A percentile compares a stretch with the other conserved stretches of the same genome.
Conservation (phyloP, 73 alveolate species). For the Paramecium octaurelia region DNA sequence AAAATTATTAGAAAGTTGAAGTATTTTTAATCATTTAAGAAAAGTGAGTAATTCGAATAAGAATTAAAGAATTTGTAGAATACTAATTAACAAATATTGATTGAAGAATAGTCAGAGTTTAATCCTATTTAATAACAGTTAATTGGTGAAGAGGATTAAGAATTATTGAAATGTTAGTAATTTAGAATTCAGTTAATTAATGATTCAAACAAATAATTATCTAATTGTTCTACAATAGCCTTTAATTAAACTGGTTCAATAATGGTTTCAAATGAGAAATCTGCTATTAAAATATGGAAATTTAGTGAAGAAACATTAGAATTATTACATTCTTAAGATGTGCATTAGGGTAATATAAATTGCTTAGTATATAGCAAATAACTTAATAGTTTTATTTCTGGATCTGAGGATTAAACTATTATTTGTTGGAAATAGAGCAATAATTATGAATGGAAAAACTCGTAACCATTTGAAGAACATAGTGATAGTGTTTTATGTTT, state of each 20-base stretch:
- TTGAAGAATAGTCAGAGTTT: no score
- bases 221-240: not conserved
- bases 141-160: no score
- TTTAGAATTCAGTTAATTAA: not conserved
- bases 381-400: not conserved
- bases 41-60: no score
- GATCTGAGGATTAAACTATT: not conserved
- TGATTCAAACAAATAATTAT: not conserved
- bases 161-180: no score
- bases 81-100: no score
- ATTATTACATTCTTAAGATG: not conserved
- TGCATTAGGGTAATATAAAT: not conserved
- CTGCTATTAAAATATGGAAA: not conserved
- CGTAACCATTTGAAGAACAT: not conserved
- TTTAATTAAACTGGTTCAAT: not conserved
- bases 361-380: not conserved
- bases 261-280: not conserved
- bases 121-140: no score
- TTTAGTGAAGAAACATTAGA: not conserved
- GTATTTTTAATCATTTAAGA: no score
- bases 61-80: no score
- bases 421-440: not conserved
- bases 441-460: not conserved
- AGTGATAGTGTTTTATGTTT: not conserved
- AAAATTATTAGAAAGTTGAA: no score